Base-by-base conservation (phyloP, 1,284 basidiomycete genomes). In the Mycena sp. region DNA sequence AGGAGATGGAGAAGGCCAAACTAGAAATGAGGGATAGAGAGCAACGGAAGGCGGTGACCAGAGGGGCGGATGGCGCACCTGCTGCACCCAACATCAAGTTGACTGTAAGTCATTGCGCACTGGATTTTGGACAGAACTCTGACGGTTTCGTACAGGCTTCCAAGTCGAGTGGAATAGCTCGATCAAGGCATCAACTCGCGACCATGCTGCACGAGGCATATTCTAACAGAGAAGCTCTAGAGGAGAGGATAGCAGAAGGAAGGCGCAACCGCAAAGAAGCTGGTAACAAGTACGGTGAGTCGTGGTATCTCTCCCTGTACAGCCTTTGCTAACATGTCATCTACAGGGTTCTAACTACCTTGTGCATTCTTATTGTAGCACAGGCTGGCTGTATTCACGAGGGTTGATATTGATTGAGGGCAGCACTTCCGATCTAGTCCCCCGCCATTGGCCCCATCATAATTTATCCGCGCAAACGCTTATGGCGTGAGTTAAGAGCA, bases 271-370 rank as follows among this genome's bases (percentile, higher is more conserved):
- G 92, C 66, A 94, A 93, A 72, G 92, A 94, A 72, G 91, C 92
- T 0, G 92, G 92, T 9, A 93, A 92, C 74, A 94, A 93, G 80
- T 94, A 94, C 68, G 92, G 92, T 89, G 66, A 64, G 84, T n/a
- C n/a, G n/a, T 74, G 17, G 2, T 46, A 35, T 46, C 17, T 25
- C 21, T 26, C 3, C 26, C 25, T 14, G 12, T 28, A 4, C 12
- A 2, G 6, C 19, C 11, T 16, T 6, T 35, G 11, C 29, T 30
- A 10, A 14, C 21, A 10, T 43, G 21, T 54, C 19, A 25, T 6
- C 28, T 49, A 4, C 26, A 63, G 61, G 61, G 2, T 67, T 63
- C 50, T 67, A 38, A 67, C 32, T 35, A 35, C 32, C 14, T 35
- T 35, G 32, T 35, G 14, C 14, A 35, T 35, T 35, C 7, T 35